Evolutionary conservation across 192 early-diverging fungal species (phyloP), one percentile per base, ranked within the genome.

Genomic region (Obelidium mucronatum): DNA sequence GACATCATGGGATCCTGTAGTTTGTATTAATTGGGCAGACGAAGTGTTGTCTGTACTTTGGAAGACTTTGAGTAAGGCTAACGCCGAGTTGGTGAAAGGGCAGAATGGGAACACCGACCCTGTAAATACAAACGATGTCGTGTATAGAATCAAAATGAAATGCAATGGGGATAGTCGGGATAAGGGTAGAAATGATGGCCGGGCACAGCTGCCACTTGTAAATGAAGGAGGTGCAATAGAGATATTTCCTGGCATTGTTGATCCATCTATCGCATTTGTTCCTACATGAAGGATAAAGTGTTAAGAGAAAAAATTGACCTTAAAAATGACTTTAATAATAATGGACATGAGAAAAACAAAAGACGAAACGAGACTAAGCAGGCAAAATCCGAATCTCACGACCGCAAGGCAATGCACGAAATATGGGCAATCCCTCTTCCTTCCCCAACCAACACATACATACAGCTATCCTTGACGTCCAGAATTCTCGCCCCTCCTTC

Each of bases 21-120:
- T 95, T n/a, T 96, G 96, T 73, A 81, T 97, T 54, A 93, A 91
- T 71, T 97, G 95, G 87, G 91, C 91, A 6, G 82, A 92, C 59
- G 73, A 81, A 19, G 76, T 96, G 1, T 78, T 96, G 48, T 42
- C 60, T 17, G 75, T 74, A 67, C 13, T 86, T 30, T 73, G 51
- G 58, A 40, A 53, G 22, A 40, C 58, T 52, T 69, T 83, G 5
- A 64, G 35, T 2, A 67, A 74, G 28, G 77, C 74, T 30, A 81
- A 85, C 19, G 44, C 44, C 19, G 8, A 15, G 44, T 19, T 48
- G 44, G 11, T 19, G 8, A 19, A 48, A 48, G 44, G 44, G 8
- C n/a, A n/a, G n/a, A n/a, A n/a, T n/a, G n/a, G n/a, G n/a, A n/a
- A n/a, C n/a, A n/a, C n/a, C n/a, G n/a, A n/a, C n/a, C n/a, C n/a